phyloP scores from a whole-genome alignment of 2,329 filamentous ascomycete genomes.

The Penicillium sp. region DNA sequence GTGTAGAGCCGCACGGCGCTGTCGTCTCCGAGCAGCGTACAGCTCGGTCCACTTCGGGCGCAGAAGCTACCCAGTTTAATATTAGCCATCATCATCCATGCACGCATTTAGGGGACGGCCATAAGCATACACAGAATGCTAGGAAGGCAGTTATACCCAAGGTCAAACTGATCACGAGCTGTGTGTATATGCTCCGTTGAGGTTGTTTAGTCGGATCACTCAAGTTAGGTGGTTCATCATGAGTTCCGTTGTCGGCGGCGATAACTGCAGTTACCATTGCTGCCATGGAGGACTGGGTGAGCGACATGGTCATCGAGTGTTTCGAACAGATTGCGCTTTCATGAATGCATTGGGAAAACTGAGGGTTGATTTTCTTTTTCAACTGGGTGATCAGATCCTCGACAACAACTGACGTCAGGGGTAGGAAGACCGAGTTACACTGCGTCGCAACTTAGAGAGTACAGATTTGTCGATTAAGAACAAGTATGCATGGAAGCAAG shows the following conservation, averaged over 20 bases:
- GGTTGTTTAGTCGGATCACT: slow-evolving; percentile 38
- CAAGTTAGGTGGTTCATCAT: slow-evolving; percentile 27
- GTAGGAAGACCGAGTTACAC: slow-evolving; percentile 11
- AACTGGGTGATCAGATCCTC: slow-evolving; percentile 14
- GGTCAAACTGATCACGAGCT: slow-evolving; percentile 49
- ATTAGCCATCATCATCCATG: slow-evolving; percentile 18
- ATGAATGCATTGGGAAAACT: slow-evolving; percentile 24
- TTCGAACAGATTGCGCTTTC: slow-evolving; percentile 1
- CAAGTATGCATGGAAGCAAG: background rate
- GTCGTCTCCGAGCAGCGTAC: slow-evolving; percentile 85
- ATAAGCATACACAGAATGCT: slow-evolving; percentile 49
- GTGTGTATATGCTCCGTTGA: slow-evolving; percentile 48
- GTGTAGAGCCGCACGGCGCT: slow-evolving; percentile 65
- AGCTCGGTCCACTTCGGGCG: slow-evolving; percentile 90
- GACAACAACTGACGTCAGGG: slow-evolving; percentile 35
- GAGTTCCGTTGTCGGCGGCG: slow-evolving; percentile 25
- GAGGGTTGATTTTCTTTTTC: slow-evolving; percentile 7
- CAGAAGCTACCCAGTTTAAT: slow-evolving; percentile 63
- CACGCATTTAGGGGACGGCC: background rate
- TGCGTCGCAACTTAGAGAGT: background rate
- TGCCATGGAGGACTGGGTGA: slow-evolving; percentile 33
- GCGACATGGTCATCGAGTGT: slow-evolving; percentile 33
- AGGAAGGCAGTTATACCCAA: slow-evolving; percentile 51
- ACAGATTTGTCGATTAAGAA: background rate
- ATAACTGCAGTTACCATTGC: slow-evolving; percentile 29